Conservation (phyloP, 2,329 filamentous ascomycete species). For the Harringtonia aguacate region DNA sequence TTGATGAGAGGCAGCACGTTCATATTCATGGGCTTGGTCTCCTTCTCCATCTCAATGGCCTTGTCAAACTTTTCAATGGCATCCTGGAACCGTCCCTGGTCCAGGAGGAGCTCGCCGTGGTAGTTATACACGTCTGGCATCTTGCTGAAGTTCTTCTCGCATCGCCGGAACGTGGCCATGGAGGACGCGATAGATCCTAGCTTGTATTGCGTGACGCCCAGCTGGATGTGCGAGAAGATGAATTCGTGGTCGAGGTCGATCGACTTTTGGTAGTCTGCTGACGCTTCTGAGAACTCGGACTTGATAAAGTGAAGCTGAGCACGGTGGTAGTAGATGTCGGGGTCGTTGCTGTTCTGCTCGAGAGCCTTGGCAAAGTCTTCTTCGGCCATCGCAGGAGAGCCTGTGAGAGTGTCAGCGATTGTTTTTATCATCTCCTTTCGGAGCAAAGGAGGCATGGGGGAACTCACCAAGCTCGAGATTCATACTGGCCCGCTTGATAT, state of each 20-base stretch:
- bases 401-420: slow-evolving; percentile 26
- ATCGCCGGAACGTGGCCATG: slow-evolving; percentile 95
- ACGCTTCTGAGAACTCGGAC: slow-evolving; percentile 81
- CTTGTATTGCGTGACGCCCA: slow-evolving; percentile 99
- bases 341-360: slow-evolving; percentile 75
- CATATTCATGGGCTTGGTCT: slow-evolving; percentile 87
- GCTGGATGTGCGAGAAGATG: slow-evolving; percentile 99
- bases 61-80: slow-evolving; percentile 97
- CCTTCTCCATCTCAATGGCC: slow-evolving; percentile 97
- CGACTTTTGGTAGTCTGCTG: slow-evolving; percentile 98
- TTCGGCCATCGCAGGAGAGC: slow-evolving; percentile 75
- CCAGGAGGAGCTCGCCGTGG: slow-evolving; percentile 91
- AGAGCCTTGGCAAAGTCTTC: slow-evolving; percentile 81
- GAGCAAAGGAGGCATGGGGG: no score
- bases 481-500: slow-evolving; percentile 98
- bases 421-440: no score
- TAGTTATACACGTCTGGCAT: slow-evolving; percentile 99
- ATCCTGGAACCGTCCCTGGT: slow-evolving; percentile 91
- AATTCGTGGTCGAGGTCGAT: slow-evolving; percentile 94
- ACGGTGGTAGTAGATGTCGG: slow-evolving; percentile 98
- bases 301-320: slow-evolving; percentile 98
- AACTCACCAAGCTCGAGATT: slow-evolving; percentile 76
- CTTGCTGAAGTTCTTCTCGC: slow-evolving; percentile 96
- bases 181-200: slow-evolving; percentile 96
- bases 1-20: slow-evolving; percentile 97